Evolutionary conservation across 306 rosid genomes (phyloP).

Genomic region (Quillaja saponaria): DNA sequence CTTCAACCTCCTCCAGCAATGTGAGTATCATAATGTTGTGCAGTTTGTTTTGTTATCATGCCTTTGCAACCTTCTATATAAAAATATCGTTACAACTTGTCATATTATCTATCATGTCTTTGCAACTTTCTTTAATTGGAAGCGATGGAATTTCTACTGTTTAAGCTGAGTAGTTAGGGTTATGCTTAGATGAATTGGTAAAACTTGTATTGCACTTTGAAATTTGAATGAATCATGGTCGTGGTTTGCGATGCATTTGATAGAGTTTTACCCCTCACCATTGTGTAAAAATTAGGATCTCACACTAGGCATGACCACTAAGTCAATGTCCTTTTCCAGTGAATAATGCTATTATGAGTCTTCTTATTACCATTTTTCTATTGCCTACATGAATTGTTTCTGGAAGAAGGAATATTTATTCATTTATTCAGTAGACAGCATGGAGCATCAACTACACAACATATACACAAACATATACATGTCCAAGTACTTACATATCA

Average conservation of each 20-base stretch:
- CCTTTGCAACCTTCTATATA: neutral
- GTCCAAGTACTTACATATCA: neutral
- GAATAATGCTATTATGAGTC: too few species aligned
- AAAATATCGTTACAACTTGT: neutral
- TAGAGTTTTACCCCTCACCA: too few species aligned
- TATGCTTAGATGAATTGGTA: neutral
- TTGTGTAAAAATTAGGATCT: too few species aligned
- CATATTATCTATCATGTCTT: neutral
- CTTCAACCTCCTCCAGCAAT: slow-evolving; percentile 40
- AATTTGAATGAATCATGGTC: too few species aligned
- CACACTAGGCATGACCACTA: too few species aligned
- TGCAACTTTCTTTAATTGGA: neutral
- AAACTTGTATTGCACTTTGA: too few species aligned
- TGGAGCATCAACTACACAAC: slow-evolving; percentile 9
- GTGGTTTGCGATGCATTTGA: too few species aligned
- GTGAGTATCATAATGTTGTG: slow-evolving; percentile 40
- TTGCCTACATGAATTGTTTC: too few species aligned
- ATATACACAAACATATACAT: neutral
- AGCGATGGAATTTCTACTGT: neutral
- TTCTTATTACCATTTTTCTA: too few species aligned
- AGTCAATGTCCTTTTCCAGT: too few species aligned
- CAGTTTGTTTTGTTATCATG: neutral
- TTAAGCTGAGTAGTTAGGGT: neutral
- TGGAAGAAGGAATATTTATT: neutral
- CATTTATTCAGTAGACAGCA: slow-evolving; percentile 3